Evolutionary conservation across 2,329 filamentous ascomycete species (phyloP).

Genomic region (Penicillium aurantiogriseum): DNA sequence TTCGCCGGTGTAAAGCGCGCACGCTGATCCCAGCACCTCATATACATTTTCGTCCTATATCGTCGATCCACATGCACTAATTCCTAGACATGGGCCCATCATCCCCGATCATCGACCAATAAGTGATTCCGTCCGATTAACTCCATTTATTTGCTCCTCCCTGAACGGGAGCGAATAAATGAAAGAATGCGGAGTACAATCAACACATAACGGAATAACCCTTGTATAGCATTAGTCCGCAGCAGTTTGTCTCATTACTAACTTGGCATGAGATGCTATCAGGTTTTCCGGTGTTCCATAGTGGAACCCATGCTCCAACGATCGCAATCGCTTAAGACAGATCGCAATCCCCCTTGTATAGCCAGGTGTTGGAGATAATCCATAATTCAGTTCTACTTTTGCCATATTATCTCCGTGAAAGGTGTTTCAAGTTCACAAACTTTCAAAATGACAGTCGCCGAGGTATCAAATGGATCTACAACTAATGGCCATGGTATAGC

Average conservation of each 20-base stretch:
- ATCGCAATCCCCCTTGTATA: not conserved
- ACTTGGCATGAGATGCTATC: not conserved
- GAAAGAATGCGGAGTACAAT: not conserved
- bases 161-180: not conserved
- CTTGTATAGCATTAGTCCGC: not conserved
- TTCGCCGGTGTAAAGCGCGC: not conserved
- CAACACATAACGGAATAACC: not conserved
- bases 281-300: not conserved
- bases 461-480: not conserved
- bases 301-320: not conserved
- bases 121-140: not conserved
- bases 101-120: not conserved
- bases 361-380: not conserved
- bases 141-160: not conserved
- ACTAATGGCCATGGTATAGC: not conserved
- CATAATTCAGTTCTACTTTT: not conserved
- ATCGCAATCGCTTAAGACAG: not conserved
- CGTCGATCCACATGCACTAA: not conserved
- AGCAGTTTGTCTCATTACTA: not conserved
- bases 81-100: not conserved
- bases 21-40: not conserved
- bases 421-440: not conserved
- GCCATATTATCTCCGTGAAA: not conserved
- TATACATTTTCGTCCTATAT: not conserved
- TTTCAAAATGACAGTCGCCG: constrained; percentile 2